These are phyloP conservation scores for Coniochaeta ligniaria DNA, from an alignment of 2,329 filamentous ascomycete species.

Conservation along the genomic window DNA sequence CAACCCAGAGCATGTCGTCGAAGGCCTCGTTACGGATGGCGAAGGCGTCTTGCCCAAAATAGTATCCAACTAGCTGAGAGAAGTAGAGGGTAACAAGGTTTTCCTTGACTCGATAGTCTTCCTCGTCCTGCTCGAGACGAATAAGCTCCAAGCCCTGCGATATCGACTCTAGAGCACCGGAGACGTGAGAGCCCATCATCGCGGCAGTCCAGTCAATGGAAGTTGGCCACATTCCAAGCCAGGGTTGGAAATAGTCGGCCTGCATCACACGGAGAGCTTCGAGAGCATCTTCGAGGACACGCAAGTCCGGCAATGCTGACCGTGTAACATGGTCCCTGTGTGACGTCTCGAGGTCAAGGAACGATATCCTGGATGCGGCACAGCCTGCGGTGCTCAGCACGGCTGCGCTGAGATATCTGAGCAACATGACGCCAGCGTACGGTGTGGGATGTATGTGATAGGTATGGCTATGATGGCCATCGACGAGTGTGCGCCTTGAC, in stretches of 20 bases:
- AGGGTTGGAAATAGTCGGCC: conserved; percentile 66
- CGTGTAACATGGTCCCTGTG: background rate
- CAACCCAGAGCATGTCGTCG: conserved; percentile 95
- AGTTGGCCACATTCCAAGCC: conserved; percentile 74
- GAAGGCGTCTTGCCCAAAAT: conserved; percentile 79
- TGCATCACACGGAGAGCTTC: conserved; percentile 70
- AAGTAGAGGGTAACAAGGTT: conserved; percentile 83
- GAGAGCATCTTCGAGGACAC: conserved; percentile 41
- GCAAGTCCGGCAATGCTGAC: conserved; percentile 3
- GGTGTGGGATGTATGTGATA: background rate
- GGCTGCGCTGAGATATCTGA: background rate
- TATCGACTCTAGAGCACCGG: conserved; percentile 64
- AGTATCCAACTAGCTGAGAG: conserved; percentile 67
- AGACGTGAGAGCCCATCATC: conserved; percentile 72
- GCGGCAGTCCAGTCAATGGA: conserved; percentile 93
- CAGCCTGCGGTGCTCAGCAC: background rate
- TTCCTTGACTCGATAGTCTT: conserved; percentile 49
- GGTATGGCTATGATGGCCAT: background rate
- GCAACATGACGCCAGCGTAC: background rate
- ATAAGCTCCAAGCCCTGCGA: conserved; percentile 47
- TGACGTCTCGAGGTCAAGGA: background rate
- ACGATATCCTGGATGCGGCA: background rate
- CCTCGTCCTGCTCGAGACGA: conserved; percentile 15
- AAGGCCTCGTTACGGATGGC: conserved; percentile 68
- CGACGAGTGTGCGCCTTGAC: background rate